Conservation (phyloP, 2,329 filamentous ascomycete genomes). For the Penicillium frequentans region DNA sequence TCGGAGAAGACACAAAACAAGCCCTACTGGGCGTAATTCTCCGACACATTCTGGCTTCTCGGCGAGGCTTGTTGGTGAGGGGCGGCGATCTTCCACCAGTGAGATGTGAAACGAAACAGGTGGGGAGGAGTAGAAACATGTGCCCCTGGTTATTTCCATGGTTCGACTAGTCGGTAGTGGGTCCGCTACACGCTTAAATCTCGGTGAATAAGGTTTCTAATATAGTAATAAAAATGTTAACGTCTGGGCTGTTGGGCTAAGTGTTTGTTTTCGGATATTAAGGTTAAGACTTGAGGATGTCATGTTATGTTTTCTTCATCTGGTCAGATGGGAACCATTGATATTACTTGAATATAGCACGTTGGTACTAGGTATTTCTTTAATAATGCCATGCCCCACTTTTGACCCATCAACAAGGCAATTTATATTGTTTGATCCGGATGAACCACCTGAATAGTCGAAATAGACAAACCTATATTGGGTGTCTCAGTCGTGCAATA, state of each 20-base stretch:
- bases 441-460: neutral
- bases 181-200: neutral
- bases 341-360: neutral
- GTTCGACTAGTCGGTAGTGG: neutral
- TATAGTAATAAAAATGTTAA: neutral
- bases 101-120: conserved; percentile 3
- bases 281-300: no score
- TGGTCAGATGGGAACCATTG: no score
- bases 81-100: conserved; percentile 1
- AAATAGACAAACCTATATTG: no score
- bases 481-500: no score
- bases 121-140: neutral
- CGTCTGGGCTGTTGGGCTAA: no score
- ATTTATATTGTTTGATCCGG: neutral
- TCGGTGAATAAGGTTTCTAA: neutral
- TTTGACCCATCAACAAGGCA: neutral
- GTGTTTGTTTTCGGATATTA: no score
- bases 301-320: no score
- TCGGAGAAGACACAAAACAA: neutral
- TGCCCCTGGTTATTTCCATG: neutral
- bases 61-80: neutral
- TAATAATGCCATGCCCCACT: neutral
- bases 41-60: neutral
- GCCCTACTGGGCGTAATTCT: neutral
- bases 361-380: neutral